These are phyloP conservation scores for Fusarium buxicola DNA, from an alignment of 2,329 filamentous ascomycete genomes.

Conservation along the genomic window DNA sequence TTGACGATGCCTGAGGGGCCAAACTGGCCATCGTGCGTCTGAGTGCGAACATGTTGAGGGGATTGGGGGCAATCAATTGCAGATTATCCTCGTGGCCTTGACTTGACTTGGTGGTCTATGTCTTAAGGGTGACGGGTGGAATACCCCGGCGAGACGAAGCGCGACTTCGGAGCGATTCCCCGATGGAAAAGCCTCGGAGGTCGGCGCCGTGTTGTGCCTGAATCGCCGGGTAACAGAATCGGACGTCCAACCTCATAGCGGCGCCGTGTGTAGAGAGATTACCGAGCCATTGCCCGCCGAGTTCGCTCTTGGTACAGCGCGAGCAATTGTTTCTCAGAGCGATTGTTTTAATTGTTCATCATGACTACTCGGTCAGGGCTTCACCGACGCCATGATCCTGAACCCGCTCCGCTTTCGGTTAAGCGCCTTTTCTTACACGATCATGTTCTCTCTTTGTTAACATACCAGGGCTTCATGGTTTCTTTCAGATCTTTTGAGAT, in stretches of 20 bases:
- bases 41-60: constrained; percentile 51
- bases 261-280: not conserved
- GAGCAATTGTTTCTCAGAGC: not conserved
- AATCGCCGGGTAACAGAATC: constrained; percentile 14
- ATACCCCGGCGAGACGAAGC: constrained; percentile 7
- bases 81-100: not conserved
- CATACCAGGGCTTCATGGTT: too few relatives aligned
- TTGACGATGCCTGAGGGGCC: constrained; percentile 57
- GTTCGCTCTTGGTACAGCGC: constrained; percentile 10
- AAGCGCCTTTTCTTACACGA: not conserved
- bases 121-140: constrained; percentile 1
- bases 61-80: not conserved
- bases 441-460: too few relatives aligned
- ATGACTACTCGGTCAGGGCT: not conserved
- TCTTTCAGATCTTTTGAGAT: too few relatives aligned
- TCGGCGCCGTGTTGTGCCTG: constrained; percentile 24
- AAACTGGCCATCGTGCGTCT: constrained; percentile 53
- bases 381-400: not conserved
- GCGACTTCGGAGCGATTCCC: constrained; percentile 38
- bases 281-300: constrained; percentile 14
- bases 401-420: not conserved
- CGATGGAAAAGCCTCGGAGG: constrained; percentile 45
- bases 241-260: not conserved
- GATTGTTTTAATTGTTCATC: not conserved
- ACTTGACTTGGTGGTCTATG: not conserved